Percentiles rank a stretch among this genome's conserved stretches.
phyloP scores from a whole-genome alignment of 1,284 basidiomycete genomes.

The Bondarzewia mesenterica region DNA sequence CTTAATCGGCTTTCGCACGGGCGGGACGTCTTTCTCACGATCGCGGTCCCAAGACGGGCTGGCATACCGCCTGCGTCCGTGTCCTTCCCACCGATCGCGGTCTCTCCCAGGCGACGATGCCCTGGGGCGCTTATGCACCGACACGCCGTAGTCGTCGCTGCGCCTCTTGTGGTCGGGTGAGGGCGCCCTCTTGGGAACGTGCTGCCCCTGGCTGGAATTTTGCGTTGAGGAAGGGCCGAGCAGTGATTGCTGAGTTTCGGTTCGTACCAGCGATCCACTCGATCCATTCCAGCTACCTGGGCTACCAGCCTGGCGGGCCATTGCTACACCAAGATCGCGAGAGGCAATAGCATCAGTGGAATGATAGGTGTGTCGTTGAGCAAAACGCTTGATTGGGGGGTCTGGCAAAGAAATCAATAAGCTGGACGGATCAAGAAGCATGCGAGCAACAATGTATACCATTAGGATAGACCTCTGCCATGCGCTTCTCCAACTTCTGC shows the following conservation, averaged over 20 bases:
- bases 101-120: slow-evolving; percentile 48
- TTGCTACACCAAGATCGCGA: slow-evolving; percentile 78
- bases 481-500: slow-evolving; percentile 82
- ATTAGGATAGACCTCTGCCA: slow-evolving; percentile 81
- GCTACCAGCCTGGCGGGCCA: slow-evolving; percentile 24
- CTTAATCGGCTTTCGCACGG: slow-evolving; percentile 33
- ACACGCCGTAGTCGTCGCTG: slow-evolving; percentile 37
- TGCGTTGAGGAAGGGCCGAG: slow-evolving; percentile 14
- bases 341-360: slow-evolving; percentile 85
- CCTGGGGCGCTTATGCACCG: slow-evolving; percentile 43
- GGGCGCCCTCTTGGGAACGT: slow-evolving; percentile 32
- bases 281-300: slow-evolving; percentile 16
- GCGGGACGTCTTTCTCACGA: slow-evolving; percentile 29
- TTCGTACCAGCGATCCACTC: slow-evolving; percentile 30
- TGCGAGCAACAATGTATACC: no score
- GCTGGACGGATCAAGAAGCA: slow-evolving; percentile 15
- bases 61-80: slow-evolving; percentile 34
- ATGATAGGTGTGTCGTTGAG: slow-evolving; percentile 83
- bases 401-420: slow-evolving; percentile 38
- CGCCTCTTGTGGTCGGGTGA: slow-evolving; percentile 44
- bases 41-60: slow-evolving; percentile 46
- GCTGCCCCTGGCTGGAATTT: slow-evolving; percentile 13
- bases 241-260: slow-evolving; percentile 41
- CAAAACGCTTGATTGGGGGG: slow-evolving; percentile 85
- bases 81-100: slow-evolving; percentile 37